Percentiles rank a stretch among this genome's conserved stretches.
Evolutionary conservation across 345 rosid species (phyloP).

Genomic region (Stellera chamaejasme): DNA sequence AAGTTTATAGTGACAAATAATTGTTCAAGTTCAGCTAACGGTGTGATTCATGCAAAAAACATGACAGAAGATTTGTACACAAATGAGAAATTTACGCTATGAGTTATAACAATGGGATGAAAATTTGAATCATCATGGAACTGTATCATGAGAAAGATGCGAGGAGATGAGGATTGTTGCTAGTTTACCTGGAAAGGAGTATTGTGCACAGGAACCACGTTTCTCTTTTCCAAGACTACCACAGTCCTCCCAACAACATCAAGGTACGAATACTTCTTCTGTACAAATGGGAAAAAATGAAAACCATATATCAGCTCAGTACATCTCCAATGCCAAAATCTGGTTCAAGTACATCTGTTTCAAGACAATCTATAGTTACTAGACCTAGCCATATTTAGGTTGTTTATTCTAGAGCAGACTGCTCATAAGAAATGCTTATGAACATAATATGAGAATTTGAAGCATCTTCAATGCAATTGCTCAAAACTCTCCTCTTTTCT

Average conservation of each 20-base stretch:
- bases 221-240: conserved; percentile 84
- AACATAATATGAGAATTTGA: background rate
- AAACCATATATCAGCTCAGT: conserved; percentile 8
- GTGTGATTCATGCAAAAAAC: too few relatives aligned
- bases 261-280: conserved; percentile 94
- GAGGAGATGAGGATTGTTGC: background rate
- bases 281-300: conserved; percentile 15
- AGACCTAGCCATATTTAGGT: too few relatives aligned
- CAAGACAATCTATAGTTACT: too few relatives aligned
- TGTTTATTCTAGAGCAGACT: background rate
- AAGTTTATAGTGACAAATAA: too few relatives aligned
- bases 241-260: conserved; percentile 97
- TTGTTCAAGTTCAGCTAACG: too few relatives aligned
- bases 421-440: background rate
- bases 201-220: conserved; percentile 69
- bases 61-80: too few relatives aligned
- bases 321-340: background rate
- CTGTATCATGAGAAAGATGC: too few relatives aligned
- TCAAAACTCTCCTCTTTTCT: too few relatives aligned
- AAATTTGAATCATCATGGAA: too few relatives aligned
- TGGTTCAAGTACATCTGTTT: background rate
- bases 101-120: too few relatives aligned
- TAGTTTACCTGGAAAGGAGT: conserved; percentile 75
- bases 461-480: background rate
- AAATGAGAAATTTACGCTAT: too few relatives aligned